These are phyloP conservation scores for Colletotrichum echinochloae DNA, from an alignment of 2,329 filamentous ascomycete genomes.

Conservation along the genomic window DNA sequence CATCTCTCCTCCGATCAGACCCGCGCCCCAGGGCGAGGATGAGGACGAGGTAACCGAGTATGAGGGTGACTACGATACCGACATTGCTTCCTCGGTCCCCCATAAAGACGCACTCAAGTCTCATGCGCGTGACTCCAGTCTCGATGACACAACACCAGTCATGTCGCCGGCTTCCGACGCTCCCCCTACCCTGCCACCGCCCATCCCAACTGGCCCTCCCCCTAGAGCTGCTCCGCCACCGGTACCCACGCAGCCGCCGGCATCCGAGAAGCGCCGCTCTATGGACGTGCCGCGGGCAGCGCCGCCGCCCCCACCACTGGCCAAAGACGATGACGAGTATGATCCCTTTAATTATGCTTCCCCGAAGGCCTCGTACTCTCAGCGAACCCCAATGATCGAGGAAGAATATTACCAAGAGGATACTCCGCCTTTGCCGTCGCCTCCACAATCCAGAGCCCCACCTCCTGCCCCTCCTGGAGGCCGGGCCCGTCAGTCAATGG, in stretches of 20 bases:
- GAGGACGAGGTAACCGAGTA: slow-evolving; percentile 88
- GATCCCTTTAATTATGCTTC: slow-evolving; percentile 72
- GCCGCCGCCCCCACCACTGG: slow-evolving; percentile 73
- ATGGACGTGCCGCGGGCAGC: slow-evolving; percentile 77
- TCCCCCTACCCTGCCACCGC: slow-evolving; percentile 64
- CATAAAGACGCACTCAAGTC: slow-evolving; percentile 93
- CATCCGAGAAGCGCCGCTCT: slow-evolving; percentile 69
- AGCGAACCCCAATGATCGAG: slow-evolving; percentile 55
- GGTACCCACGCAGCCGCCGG: slow-evolving; percentile 69
- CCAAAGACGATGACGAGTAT: slow-evolving; percentile 73
- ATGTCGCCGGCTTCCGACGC: slow-evolving; percentile 64
- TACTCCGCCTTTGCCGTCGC: slow-evolving; percentile 58
- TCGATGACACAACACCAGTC: slow-evolving; percentile 76
- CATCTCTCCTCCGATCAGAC: slow-evolving; percentile 53
- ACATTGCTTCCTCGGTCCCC: slow-evolving; percentile 92
- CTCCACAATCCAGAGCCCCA: slow-evolving; percentile 44
- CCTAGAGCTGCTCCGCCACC: slow-evolving; percentile 74
- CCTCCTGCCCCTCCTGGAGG: slow-evolving; percentile 32
- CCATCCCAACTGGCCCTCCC: slow-evolving; percentile 64
- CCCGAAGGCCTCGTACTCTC: slow-evolving; percentile 48
- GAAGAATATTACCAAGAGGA: slow-evolving; percentile 55
- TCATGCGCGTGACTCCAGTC: slow-evolving; percentile 80
- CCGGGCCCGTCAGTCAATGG: slow-evolving; percentile 70
- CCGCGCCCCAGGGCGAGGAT: slow-evolving; percentile 73
- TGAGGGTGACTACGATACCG: slow-evolving; percentile 97